Conservation (phyloP, 352 stramenopile species). For the Elongisporangium prolatum region DNA sequence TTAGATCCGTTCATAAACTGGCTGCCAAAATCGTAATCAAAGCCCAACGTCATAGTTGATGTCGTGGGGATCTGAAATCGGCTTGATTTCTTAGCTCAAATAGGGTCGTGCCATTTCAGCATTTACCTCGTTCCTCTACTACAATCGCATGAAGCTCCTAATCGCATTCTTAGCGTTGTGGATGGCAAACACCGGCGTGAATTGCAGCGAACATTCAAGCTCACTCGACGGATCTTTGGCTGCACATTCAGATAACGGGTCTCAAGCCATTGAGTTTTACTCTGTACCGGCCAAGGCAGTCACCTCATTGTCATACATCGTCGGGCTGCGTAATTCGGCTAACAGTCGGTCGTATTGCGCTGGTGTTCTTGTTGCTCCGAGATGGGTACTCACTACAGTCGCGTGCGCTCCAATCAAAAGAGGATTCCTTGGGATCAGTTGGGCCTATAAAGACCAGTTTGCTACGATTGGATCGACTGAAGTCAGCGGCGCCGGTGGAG, state of each 20-base stretch:
- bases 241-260: background rate
- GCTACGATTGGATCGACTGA: conserved; percentile 20
- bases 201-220: background rate
- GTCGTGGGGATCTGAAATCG: too few species aligned
- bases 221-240: background rate
- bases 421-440: background rate
- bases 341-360: background rate
- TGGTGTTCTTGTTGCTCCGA: background rate
- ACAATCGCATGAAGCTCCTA: too few species aligned
- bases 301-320: background rate
- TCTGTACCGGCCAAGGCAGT: background rate
- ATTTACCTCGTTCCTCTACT: too few species aligned
- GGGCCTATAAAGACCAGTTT: background rate
- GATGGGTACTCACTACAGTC: background rate
- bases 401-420: background rate
- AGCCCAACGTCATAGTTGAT: too few species aligned
- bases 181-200: background rate
- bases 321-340: background rate
- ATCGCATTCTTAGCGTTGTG: too few species aligned
- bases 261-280: background rate
- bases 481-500: conserved; percentile 8
- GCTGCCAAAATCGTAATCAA: too few species aligned
- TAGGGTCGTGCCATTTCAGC: too few species aligned
- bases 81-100: too few species aligned
- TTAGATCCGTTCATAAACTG: too few species aligned